Conservation (phyloP, 371 early-diverging fungal genomes). For the Choanephora cucurbitarum region DNA sequence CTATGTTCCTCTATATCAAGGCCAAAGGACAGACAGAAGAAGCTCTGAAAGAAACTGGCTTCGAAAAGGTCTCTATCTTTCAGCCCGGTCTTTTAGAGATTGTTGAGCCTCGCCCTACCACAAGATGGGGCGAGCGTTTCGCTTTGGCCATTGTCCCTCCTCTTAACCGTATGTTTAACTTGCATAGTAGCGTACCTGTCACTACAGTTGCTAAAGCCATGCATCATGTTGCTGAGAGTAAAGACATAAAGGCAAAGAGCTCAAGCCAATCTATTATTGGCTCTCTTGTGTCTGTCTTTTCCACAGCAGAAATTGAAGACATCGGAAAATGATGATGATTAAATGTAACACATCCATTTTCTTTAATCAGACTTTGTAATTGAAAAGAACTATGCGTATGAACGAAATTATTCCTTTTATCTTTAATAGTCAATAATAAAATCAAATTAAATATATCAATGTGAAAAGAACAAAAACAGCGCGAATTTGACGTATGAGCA, state of each 20-base stretch:
- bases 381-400: no score
- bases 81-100: conserved; percentile 61
- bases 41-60: conserved; percentile 61
- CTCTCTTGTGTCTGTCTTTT: conserved; percentile 6
- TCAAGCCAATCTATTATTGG: conserved; percentile 9
- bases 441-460: no score
- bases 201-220: conserved; percentile 36
- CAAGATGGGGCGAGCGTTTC: conserved; percentile 22
- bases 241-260: conserved; percentile 9
- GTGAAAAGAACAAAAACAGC: no score
- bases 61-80: conserved; percentile 65
- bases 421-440: no score
- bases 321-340: no score
- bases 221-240: conserved; percentile 28
- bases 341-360: no score
- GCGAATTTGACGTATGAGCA: no score
- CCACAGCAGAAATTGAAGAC: conserved; percentile 13
- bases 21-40: conserved; percentile 80
- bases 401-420: no score
- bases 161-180: conserved; percentile 20
- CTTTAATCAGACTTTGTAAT: no score
- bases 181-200: conserved; percentile 23
- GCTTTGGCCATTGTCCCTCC: conserved; percentile 16
- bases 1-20: conserved; percentile 67
- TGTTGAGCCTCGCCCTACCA: conserved; percentile 36